Evolutionary conservation across 1,139 yeast species (phyloP).

Genomic region (Magnusiomyces fungicola): DNA sequence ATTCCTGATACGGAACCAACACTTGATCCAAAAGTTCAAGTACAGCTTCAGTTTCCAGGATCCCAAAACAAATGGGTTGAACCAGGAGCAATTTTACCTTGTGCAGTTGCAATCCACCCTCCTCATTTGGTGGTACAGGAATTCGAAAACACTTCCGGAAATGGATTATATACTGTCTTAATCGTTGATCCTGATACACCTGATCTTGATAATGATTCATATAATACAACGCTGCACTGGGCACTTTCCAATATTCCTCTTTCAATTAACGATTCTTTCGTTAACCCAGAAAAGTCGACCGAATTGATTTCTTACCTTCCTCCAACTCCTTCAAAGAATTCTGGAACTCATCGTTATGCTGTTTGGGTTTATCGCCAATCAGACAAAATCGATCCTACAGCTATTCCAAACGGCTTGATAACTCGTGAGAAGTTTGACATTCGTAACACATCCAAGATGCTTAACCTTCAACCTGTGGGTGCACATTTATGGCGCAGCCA

Average conservation of each 20-base stretch:
- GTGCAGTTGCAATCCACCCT: conserved; percentile 62
- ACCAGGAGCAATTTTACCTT: conserved; percentile 72
- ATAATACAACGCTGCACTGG: conserved; percentile 66
- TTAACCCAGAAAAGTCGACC: conserved; percentile 42
- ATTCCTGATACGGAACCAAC: conserved; percentile 95
- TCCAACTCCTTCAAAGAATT: conserved; percentile 84
- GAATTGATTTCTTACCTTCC: conserved; percentile 65
- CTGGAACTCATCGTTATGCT: conserved; percentile 73
- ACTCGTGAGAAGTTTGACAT: conserved; percentile 55
- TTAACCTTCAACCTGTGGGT: conserved; percentile 67
- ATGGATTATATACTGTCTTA: conserved; percentile 60
- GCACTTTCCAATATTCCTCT: conserved; percentile 67
- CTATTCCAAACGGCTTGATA: conserved; percentile 16
- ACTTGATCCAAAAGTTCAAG: conserved; percentile 72
- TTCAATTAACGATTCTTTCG: conserved; percentile 49
- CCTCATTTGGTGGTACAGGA: conserved; percentile 74
- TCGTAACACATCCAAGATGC: conserved; percentile 51
- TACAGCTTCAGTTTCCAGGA: conserved; percentile 63
- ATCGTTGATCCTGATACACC: conserved; percentile 93
- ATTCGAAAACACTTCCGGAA: conserved; percentile 42
- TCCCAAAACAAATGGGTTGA: conserved; percentile 62
- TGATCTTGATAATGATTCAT: conserved; percentile 61
- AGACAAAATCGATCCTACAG: conserved; percentile 16
- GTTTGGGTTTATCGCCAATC: conserved; percentile 86
- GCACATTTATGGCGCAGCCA: conserved; percentile 87